Base-by-base conservation (phyloP, 2,329 filamentous ascomycete species). In the Botryotinia globosa region DNA sequence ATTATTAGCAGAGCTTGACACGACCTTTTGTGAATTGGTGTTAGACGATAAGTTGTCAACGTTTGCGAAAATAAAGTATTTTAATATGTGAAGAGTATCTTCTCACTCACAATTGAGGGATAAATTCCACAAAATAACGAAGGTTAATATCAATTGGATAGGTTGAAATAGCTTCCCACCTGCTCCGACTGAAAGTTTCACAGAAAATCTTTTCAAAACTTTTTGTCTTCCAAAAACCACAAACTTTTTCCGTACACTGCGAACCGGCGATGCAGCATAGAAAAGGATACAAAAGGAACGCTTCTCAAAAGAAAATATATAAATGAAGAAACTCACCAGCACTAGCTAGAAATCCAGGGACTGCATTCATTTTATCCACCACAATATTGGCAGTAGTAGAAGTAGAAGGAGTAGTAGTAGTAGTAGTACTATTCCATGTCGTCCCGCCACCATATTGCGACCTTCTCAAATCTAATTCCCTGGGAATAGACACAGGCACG, bases 301-400 rank as follows among this genome's bases (percentile, higher is more conserved):
- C 48, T 54, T 29, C 14, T 29, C 4, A 32, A 39, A 25, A 25
- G 32, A 32, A 20, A 8, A 37, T n/a, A 37, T 39, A 44, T 29
- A 59, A 58, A 73, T 25, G 37, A 51, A 64, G 25, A 56, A 69
- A 82, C 87, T 86, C 81, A 90, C 88, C 87, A 79, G 88, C 85
- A 79, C 87, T 89, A 74, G 87, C 88, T 79, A 86, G 88, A 71
- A 90, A 81, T 45, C 85, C 88, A 4, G 88, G 87, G 59, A 90
- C 85, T 58, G 85, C 83, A 79, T 82, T 88, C 81, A 89, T 84
- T 77, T 84, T 84, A 79, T 88, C 85, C 72, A 85, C 84, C 75
- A 88, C 83, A 67, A 72, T 48, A 72, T 67, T 72, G 29, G 62
- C 58, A 44, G 67, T 58, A 12, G 67, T 58, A 12, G 59, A 44